Conservation (phyloP, 2,329 filamentous ascomycete species). For the Pseudofabraea citricarpa region DNA sequence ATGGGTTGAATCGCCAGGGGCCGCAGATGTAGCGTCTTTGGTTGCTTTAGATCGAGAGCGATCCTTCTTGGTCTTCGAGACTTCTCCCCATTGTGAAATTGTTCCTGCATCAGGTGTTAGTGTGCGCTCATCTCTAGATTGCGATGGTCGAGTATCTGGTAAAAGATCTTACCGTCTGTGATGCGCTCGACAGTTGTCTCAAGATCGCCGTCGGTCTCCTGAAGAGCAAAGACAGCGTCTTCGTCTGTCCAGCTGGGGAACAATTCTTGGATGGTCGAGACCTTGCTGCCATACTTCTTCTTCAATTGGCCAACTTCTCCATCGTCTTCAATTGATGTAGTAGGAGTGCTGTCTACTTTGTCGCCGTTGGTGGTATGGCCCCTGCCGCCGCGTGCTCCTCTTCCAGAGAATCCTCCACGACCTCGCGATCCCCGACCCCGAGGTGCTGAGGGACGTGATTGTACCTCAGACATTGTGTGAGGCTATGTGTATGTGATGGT, state of each 20-base stretch:
- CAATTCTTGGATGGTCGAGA: conserved; percentile 82
- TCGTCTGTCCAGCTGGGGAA: conserved; percentile 95
- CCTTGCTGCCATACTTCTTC: conserved; percentile 78
- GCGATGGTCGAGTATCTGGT: no score
- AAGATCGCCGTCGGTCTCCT: conserved; percentile 81
- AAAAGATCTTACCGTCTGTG: conserved; percentile 63
- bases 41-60: conserved; percentile 68
- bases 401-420: conserved; percentile 66
- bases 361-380: conserved; percentile 69
- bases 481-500: conserved; percentile 20
- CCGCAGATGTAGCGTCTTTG: conserved; percentile 47
- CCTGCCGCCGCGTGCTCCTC: conserved; percentile 66
- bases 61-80: conserved; percentile 76
- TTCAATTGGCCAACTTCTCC: conserved; percentile 89
- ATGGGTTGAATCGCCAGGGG: conserved; percentile 46
- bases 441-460: conserved; percentile 74
- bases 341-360: conserved; percentile 53
- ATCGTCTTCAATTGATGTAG: conserved; percentile 68
- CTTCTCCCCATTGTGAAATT: conserved; percentile 80
- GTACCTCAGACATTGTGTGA: conserved; percentile 85
- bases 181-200: conserved; percentile 72
- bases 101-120: conserved; percentile 46
- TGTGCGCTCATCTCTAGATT: conserved; percentile 3
- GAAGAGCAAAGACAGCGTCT: conserved; percentile 86
- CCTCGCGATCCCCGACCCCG: conserved; percentile 92